A percentile compares a stretch with the other conserved stretches of the same genome.
Evolutionary conservation across 2,329 filamentous ascomycete species (phyloP).

Genomic region (Lachnum nothofagi): DNA sequence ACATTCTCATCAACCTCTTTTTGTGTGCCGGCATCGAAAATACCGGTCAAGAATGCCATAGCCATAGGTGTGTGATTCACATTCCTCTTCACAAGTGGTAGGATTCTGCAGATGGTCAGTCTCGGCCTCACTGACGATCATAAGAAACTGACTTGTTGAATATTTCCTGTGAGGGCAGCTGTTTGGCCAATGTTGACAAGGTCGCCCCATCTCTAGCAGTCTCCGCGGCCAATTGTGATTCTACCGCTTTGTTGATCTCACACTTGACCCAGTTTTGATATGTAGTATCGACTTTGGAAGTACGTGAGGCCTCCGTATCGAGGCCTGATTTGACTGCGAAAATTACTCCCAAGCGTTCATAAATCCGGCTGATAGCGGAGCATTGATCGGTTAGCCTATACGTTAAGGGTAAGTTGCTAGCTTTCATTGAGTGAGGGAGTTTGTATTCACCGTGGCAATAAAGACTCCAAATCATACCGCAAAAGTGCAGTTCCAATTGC

Average conservation of each 20-base stretch:
- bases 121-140: not conserved
- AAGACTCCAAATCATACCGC: constrained; percentile 1
- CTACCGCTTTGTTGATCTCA: constrained; percentile 4
- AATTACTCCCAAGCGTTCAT: constrained; percentile 5
- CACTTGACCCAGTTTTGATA: constrained; percentile 9
- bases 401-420: not conserved
- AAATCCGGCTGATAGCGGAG: not conserved
- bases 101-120: not conserved
- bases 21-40: constrained; percentile 1
- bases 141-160: constrained; percentile 11
- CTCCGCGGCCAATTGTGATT: not conserved
- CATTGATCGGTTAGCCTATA: constrained; percentile 1
- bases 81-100: constrained; percentile 7
- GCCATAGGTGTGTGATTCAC: not conserved
- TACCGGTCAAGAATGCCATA: constrained; percentile 1
- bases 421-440: not conserved
- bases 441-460: not conserved
- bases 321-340: constrained; percentile 3
- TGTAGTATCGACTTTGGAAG: not conserved
- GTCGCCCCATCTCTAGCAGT: constrained; percentile 7
- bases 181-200: constrained; percentile 4
- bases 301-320: not conserved
- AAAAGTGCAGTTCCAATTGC: constrained; percentile 4
- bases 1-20: not conserved
- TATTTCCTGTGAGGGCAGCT: constrained; percentile 4